Conservation (phyloP, 2,329 filamentous ascomycete genomes). For the Aureobasidium sp. region DNA sequence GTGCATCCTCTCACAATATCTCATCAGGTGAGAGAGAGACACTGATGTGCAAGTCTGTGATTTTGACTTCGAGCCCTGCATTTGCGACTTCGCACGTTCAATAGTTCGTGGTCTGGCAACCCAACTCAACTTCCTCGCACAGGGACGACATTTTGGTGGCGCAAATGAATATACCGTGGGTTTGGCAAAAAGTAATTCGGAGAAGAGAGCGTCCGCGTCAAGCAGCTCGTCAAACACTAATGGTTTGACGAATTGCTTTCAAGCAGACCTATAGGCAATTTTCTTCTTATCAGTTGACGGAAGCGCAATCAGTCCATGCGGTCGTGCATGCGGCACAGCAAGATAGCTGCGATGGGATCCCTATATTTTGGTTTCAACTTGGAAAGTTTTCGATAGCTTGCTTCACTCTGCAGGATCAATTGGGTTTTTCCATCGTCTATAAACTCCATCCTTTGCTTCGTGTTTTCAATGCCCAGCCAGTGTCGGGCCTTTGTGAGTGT, state of each 20-base stretch:
- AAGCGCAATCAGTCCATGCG: neutral
- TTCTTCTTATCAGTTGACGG: neutral
- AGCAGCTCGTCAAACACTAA: neutral
- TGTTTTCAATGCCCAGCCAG: neutral
- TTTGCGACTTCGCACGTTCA: neutral
- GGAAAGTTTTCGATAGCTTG: neutral
- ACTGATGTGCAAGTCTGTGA: neutral
- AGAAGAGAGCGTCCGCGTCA: neutral
- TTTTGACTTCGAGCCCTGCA: neutral
- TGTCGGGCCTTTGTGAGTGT: neutral
- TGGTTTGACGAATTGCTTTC: neutral
- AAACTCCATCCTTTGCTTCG: neutral
- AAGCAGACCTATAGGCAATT: neutral
- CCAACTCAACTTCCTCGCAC: neutral
- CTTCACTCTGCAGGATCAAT: neutral
- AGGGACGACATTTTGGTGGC: neutral
- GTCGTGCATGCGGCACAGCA: neutral
- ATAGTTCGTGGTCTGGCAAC: too few relatives aligned
- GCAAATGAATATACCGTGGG: neutral
- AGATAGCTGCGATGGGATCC: neutral
- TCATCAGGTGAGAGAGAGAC: neutral
- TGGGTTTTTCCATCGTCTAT: neutral
- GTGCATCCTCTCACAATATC: neutral
- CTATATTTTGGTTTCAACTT: neutral
- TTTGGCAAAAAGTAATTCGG: neutral